These are phyloP conservation scores for Nymphaea thermarum DNA, from an alignment of 164 flowering plant species.

Conservation along the genomic window DNA sequence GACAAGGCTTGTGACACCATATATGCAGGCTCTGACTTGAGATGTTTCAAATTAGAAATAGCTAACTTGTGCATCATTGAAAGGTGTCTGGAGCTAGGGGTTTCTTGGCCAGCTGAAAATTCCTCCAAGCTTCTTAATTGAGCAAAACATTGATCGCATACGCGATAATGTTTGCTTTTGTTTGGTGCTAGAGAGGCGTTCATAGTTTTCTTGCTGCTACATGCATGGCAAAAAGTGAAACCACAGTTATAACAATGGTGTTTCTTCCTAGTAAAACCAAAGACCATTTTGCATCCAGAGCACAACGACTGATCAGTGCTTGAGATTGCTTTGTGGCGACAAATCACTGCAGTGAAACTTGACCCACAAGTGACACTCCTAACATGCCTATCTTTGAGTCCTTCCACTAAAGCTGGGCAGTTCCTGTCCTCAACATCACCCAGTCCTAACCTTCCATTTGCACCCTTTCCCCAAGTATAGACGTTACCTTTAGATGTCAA, in stretches of 20 bases:
- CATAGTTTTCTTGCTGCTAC: constrained; percentile 42
- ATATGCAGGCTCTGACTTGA: constrained; percentile 10
- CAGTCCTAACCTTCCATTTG: constrained; percentile 50
- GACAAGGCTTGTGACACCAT: constrained; percentile 9
- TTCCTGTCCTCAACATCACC: constrained; percentile 46
- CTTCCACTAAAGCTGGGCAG: constrained; percentile 47
- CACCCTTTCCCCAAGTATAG: constrained; percentile 65
- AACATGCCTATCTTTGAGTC: constrained; percentile 42
- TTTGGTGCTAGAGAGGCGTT: constrained; percentile 50
- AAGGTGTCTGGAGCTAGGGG: constrained; percentile 15
- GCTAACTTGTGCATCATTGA: constrained; percentile 10
- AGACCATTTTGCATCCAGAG: constrained; percentile 35
- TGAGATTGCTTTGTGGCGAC: constrained; percentile 45
- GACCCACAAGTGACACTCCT: constrained; percentile 46
- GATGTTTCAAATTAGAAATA: constrained; percentile 12
- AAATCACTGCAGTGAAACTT: constrained; percentile 47
- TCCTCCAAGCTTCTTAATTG: constrained; percentile 15
- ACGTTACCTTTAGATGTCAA: constrained; percentile 42
- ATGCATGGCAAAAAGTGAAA: constrained; percentile 39
- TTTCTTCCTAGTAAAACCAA: constrained; percentile 52
- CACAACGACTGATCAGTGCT: constrained; percentile 42
- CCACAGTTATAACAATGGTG: constrained; percentile 70
- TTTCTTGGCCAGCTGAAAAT: constrained; percentile 11
- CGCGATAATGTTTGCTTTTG: constrained; percentile 40
- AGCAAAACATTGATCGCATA: constrained; percentile 49